Evolutionary conservation across 257 asterid genomes (phyloP), one percentile per base, ranked within the genome.

Genomic region (Solanum acaule): DNA sequence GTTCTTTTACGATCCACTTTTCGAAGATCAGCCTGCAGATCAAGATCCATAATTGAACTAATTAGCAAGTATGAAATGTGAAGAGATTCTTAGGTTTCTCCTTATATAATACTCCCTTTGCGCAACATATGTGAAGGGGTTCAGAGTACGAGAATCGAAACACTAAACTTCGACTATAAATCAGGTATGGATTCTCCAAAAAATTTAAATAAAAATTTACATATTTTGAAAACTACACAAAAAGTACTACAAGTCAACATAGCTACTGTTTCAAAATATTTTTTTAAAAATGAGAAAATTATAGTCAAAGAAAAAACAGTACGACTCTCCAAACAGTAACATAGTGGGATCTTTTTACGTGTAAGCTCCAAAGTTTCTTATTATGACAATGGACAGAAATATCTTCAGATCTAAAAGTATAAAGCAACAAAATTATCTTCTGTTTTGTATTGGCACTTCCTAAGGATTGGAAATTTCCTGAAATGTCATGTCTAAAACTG

Each of bases 1-100:
- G 99, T 95, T 87, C 59, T 93, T 90, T 87, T 90, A 22, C 98
- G 97, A 77, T 95, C 95, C 65, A 97, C 95, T 77, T 90, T 95
- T 5, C 91, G 87, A 82, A 97, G 96, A 92, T 97, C 98, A 85
- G 88, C 95, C 99, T 97, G 89, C 73, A 89, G 49, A 86, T 88
- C 90, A 87, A 89, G 87, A 86, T 68, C 84, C 72, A 85, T 40
- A 81, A 79, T 44, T 27, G 85, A 44, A 81, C 10, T 81, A 27
- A 44, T 44, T 79, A 79, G 85, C 2, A 27, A 79, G 67, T 44
- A 79, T 10, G 16, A 37, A 81, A 16, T 16, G 6, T 27, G 18
- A 81, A 81, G 68, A 81, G 40, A 81, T 79, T 79, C 31, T 25
- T 13, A 40, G 0, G 33, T 79, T 44, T 27, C 25, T 46, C 67